Base-by-base conservation (phyloP, 768 basidiomycete genomes). In the Amanita fuliginea region DNA sequence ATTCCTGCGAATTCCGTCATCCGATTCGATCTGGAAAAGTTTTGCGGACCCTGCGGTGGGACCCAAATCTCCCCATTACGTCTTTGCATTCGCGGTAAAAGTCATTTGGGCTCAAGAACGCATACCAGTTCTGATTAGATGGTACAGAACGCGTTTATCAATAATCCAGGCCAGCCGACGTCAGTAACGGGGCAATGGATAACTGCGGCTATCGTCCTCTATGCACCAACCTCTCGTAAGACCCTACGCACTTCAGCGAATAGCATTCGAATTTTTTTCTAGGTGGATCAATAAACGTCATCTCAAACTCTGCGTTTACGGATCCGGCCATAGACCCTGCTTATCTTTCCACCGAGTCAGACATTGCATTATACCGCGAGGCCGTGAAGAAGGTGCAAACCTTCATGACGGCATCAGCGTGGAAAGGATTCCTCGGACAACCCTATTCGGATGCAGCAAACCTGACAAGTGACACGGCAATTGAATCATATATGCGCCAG, bases 261-360 rank as follows among this genome's bases (percentile, higher is more conserved):
- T 39, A 0, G 9, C 30, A 35, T 37, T 35, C 26, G 19, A 13
- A 39, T 11, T n/a, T 7, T 8, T 36, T 16, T 6, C 18, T 39
- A 72, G 69, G 67, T 46, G 71, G 71, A 19, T 58, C 57, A 9
- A 51, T 70, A n/a, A 64, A 58, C 11, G 53, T 78, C 34, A 68
- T 61, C 36, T 71, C 74, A 13, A 65, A 61, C 19, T 60, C 71
- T 55, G 67, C 76, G 8, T 77, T 78, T 59, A 64, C 62, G 26
- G 35, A 61, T 21, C 78, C 80, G 0, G 46, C 64, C 24, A 76
- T 81, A 57, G 67, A 81, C 55, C 74, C 76, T 3, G 67, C 68
- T 41, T 70, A 73, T 59, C 62, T 74, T 18, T 58, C 48, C 26
- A 61, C 62, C 6, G 42, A 51, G 1, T 62, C 66, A 33, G 71